Base-by-base conservation (phyloP, 1,284 basidiomycete species). In the Thecaphora thlaspeos region DNA sequence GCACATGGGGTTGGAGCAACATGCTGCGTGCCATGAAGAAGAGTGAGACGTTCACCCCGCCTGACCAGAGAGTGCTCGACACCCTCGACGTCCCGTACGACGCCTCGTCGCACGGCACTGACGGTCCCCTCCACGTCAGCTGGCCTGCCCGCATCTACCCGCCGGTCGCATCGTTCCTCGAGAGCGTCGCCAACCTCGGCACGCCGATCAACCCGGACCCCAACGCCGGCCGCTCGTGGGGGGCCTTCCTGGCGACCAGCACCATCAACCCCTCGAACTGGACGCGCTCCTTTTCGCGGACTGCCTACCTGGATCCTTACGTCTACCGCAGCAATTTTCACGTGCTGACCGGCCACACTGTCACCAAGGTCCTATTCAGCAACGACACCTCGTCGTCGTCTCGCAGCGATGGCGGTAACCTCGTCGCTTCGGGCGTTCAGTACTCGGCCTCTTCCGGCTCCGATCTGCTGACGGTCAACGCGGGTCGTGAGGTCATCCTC, bases 281-380 rank as follows among this genome's bases (percentile, higher is more conserved):
- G 81, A 84, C 84, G 1, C 83, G 88, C 37, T 87, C 85, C 9
- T 86, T 87, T 78, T 82, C 87, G 7, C 83, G 85, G 49, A 82
- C 83, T 1, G 87, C 83, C 1, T 89, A 89, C 80, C 84, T 88
- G 68, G 85, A 87, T 70, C 82, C 85, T 4, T 79, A 84, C 28
- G 81, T 82, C 4, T 80, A 83, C 12, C 81, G 85, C 41, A 43
- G 81, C 22, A 89, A 89, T 73, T 82, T 88, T 44, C 81, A 83
- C 55, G 84, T 89, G 55, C 80, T 87, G 21, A 83, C 82, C 0
- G 79, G 79, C 30, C 78, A 82, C 80, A 69, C 84, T 79, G 87
- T 86, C 28, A 87, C 87, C n/a, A 81, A 82, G 53, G 73, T 89
- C 43, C 70, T 84, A 40, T 88, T 89, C 55, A 61, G 72, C 70